Conservation (phyloP, 2,329 filamentous ascomycete species). For the Gliomastix tumulicola region DNA sequence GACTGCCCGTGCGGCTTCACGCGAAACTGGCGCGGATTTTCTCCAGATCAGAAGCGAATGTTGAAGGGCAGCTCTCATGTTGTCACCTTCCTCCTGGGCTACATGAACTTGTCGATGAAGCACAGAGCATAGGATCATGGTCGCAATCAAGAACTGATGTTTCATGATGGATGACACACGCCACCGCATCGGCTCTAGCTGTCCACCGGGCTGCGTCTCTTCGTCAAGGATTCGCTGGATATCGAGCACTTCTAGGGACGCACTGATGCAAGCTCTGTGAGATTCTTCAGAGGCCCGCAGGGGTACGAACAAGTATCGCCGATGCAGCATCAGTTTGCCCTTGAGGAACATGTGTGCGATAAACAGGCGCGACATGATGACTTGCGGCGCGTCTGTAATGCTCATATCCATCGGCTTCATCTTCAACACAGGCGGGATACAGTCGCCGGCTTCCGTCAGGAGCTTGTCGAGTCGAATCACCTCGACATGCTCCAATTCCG, state of each 20-base stretch:
- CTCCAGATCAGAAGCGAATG: too few species aligned
- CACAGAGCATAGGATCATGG: constrained; percentile 3
- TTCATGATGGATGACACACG: constrained; percentile 11
- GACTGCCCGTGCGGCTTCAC: too few species aligned
- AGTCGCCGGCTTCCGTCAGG: constrained; percentile 17
- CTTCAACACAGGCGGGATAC: constrained; percentile 22
- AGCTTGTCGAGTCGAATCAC: constrained; percentile 22
- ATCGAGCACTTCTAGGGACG: constrained; percentile 11
- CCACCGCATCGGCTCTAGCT: constrained; percentile 13
- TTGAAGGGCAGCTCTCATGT: too few species aligned
- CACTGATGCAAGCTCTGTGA: constrained; percentile 11
- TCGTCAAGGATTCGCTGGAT: constrained; percentile 16
- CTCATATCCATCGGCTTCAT: constrained; percentile 26
- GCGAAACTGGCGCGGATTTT: too few species aligned
- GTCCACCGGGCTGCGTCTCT: constrained; percentile 10
- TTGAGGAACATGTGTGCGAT: constrained; percentile 18
- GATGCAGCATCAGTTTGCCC: constrained; percentile 20
- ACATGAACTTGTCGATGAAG: neutral
- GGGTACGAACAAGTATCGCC: constrained; percentile 17
- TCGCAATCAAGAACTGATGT: constrained; percentile 15
- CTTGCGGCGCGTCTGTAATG: constrained; percentile 19
- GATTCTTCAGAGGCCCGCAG: constrained; percentile 17
- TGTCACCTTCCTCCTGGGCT: too few species aligned
- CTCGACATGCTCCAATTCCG: too few species aligned
- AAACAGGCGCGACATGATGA: constrained; percentile 17